Evolutionary conservation across 768 basidiomycete species (phyloP), one percentile per base, ranked within the genome.

Genomic region (Sarcomyxa edulis): DNA sequence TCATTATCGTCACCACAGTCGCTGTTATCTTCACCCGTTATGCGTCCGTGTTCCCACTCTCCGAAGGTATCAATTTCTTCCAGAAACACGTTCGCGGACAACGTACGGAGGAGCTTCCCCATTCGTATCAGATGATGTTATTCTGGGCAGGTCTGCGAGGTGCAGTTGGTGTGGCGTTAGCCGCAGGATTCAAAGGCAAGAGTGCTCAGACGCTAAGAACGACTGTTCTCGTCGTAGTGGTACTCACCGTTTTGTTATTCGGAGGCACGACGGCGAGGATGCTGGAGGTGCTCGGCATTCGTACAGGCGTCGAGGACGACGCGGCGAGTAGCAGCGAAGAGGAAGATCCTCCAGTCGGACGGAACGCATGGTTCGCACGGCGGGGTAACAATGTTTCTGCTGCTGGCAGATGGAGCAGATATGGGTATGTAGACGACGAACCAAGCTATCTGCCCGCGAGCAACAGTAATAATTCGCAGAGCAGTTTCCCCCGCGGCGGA

Each of bases 91-190:
- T 77, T 2, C 78, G 90, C 1, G 92, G 92, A 1, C 88, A 93
- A 52, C 76, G 92, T 28, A 65, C 73, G 16, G 94, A 96, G 48
- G 94, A 97, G 49, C 67, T 99, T 4, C 94, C 96, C 1, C 94
- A 98, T 59, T 93, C 92, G 8, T 97, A 99, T 54, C 94, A 97
- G 52, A 95, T 98, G 90, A 96, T 98, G 93, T 66, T 98, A 11
- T 98, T 98, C 64, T 99, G 95, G 96, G 95, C 95, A 1, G 95
- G 95, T 5, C 65, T 99, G 38, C 73, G 96, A 20, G 96, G 96
- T 24, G 96, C 96, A 0, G 96, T 99, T 29, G 96, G 96, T 26
- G 96, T 99, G 15, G 96, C 96, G 3, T 77, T 99, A 21, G 96
- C 96, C 1, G 88, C 92, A 2, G 94, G 94, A 2, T 95, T 99